Evolutionary conservation across 306 rosid genomes (phyloP).

Genomic region (Cotoneaster glaucophyllus): DNA sequence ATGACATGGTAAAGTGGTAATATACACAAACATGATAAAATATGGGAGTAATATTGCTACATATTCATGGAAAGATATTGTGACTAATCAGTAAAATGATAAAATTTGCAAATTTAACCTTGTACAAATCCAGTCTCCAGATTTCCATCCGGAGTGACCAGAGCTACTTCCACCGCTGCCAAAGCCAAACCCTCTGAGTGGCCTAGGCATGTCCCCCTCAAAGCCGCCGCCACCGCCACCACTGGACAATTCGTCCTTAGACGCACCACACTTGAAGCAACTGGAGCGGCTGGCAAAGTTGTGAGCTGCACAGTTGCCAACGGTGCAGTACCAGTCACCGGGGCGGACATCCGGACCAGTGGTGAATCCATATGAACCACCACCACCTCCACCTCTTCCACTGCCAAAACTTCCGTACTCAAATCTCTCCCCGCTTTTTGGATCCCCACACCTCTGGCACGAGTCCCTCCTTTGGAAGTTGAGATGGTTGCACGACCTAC

Average conservation of each 20-base stretch:
- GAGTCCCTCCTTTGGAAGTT: slow-evolving; percentile 85
- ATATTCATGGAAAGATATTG: neutral
- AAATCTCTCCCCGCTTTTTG: slow-evolving; percentile 25
- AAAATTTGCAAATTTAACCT: slow-evolving; percentile 36
- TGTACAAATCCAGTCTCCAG: slow-evolving; percentile 88
- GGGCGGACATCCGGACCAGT: slow-evolving; percentile 89
- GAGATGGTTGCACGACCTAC: slow-evolving; percentile 80
- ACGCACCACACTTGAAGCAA: slow-evolving; percentile 86
- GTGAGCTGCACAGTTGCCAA: slow-evolving; percentile 78
- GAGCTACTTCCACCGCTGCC: slow-evolving; percentile 33
- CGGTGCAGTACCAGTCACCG: slow-evolving; percentile 82
- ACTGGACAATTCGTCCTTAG: slow-evolving; percentile 53
- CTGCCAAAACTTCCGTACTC: slow-evolving; percentile 37
- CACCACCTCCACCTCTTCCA: slow-evolving; percentile 28
- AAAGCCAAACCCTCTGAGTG: slow-evolving; percentile 37
- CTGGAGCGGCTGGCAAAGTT: slow-evolving; percentile 89
- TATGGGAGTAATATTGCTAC: neutral
- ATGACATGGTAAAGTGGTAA: neutral
- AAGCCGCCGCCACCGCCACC: slow-evolving; percentile 25
- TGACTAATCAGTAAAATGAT: neutral
- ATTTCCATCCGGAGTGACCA: slow-evolving; percentile 75
- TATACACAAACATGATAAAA: neutral
- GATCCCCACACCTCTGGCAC: slow-evolving; percentile 72
- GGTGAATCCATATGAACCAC: slow-evolving; percentile 53
- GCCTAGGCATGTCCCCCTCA: slow-evolving; percentile 43